These are phyloP conservation scores for Metschnikowia gruessii DNA, from an alignment of 805 yeast species.

Conservation along the genomic window DNA sequence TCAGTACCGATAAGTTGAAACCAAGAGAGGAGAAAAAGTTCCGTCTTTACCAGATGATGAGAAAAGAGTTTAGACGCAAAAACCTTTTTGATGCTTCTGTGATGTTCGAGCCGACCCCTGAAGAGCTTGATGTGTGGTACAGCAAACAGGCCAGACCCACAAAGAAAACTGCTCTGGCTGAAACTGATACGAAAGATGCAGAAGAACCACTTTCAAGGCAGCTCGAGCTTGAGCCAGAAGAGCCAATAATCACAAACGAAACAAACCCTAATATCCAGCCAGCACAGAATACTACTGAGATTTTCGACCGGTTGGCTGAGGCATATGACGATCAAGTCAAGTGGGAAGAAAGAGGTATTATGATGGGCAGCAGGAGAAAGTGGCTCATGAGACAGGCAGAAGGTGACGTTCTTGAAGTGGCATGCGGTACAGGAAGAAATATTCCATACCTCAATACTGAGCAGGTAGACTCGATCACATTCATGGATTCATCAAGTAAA, in stretches of 20 bases:
- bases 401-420: conserved; percentile 92
- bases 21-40: conserved; percentile 62
- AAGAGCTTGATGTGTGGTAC: conserved; percentile 43
- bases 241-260: conserved; percentile 30
- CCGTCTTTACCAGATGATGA: conserved; percentile 55
- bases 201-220: conserved; percentile 10
- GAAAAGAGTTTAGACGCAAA: conserved; percentile 43
- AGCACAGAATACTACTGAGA: conserved; percentile 75
- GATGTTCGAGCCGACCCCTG: conserved; percentile 41
- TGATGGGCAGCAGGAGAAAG: conserved; percentile 63
- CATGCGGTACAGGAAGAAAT: conserved; percentile 96
- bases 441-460: conserved; percentile 62
- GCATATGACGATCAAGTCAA: conserved; percentile 80
- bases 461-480: conserved; percentile 68
- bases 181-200: conserved; percentile 12
- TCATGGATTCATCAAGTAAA: conserved; percentile 75
- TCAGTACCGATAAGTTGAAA: conserved; percentile 55
- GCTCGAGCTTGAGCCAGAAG: conserved; percentile 15
- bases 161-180: conserved; percentile 26
- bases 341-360: conserved; percentile 62
- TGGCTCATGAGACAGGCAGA: conserved; percentile 73
- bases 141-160: conserved; percentile 30
- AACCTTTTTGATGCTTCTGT: conserved; percentile 31
- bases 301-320: conserved; percentile 73
- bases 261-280: conserved; percentile 51